These are phyloP conservation scores for Davidsoniella australis DNA, from an alignment of 2,329 filamentous ascomycete genomes.

Conservation along the genomic window DNA sequence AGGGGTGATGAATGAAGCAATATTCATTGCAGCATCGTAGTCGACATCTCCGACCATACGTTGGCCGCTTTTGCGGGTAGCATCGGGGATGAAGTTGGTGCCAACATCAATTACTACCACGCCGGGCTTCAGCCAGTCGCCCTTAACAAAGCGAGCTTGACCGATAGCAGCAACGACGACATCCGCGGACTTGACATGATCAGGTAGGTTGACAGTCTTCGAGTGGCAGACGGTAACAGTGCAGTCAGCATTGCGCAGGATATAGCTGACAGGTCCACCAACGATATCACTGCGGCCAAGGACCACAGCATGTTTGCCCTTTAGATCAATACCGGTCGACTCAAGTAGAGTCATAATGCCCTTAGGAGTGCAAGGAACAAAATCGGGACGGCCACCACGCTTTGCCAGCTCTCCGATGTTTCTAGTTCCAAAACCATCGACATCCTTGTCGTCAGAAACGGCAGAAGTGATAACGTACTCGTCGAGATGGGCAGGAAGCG, in stretches of 20 bases:
- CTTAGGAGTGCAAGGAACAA: constrained; percentile 90
- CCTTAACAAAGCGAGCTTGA: constrained; percentile 71
- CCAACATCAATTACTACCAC: constrained; percentile 96
- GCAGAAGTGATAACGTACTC: constrained; percentile 83
- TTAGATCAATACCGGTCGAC: constrained; percentile 66
- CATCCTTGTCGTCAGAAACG: constrained; percentile 87
- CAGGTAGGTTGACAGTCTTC: constrained; percentile 56
- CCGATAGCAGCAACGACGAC: constrained; percentile 88
- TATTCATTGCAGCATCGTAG: constrained; percentile 64
- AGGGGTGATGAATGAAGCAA: constrained; percentile 86
- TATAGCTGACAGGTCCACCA: constrained; percentile 87
- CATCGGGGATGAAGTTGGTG: constrained; percentile 85
- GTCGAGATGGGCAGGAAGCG: constrained; percentile 73
- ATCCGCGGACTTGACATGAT: constrained; percentile 68
- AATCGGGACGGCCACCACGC: constrained; percentile 74
- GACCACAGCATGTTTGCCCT: constrained; percentile 87
- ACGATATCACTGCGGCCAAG: constrained; percentile 94
- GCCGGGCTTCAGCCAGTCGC: constrained; percentile 87
- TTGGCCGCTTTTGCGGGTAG: constrained; percentile 79
- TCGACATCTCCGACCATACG: constrained; percentile 92
- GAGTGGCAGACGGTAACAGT: constrained; percentile 96
- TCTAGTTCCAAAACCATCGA: constrained; percentile 83
- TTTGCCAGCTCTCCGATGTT: constrained; percentile 98
- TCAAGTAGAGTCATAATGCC: constrained; percentile 86
- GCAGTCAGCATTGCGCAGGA: constrained; percentile 87